Evolutionary conservation across 768 basidiomycete genomes (phyloP), one percentile per base, ranked within the genome.

Genomic region (Astraeus odoratus): DNA sequence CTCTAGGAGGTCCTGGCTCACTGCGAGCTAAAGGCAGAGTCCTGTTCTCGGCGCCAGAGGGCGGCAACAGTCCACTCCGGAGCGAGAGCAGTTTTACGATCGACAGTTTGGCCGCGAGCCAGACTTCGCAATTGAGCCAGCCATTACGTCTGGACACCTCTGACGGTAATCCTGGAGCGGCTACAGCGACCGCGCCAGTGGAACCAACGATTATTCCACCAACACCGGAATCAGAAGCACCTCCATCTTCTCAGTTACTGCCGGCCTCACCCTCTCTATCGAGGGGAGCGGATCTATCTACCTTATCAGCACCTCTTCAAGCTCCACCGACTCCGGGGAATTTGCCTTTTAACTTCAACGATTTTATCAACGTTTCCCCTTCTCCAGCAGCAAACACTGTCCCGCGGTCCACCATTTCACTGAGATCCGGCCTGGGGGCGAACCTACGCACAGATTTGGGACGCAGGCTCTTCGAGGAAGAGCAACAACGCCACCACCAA

Each of bases 361-460:
- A 86, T 46, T 87, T 78, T 58, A 77, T 86, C 57, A 79, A 86
- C 52, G 80, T 80, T 29, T 85, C 83, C 20, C 82, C 82, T 12
- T 80, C 81, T 3, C 79, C 81, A 5, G 67, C 72, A 10, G 61
- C 71, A 13, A 66, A 62, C 12, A 46, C 58, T 2, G 55, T 63
- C 37, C 56, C 56, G 8, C 67, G 55, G 25, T 58, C 61, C 38
- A 50, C 64, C n/a, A 56, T 66, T 20, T 59, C 43, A 53, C 55
- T 57, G 54, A 55, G 54, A 52, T 56, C 61, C 19, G 58, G 59
- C 34, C 59, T 69, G 38, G 72, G 72, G 49, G 76, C 72, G 33
- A 77, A 77, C 47, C 64, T 82, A 36, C 70, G 80, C 36, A 74
- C 78, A 13, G 81, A 84, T 51, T 69, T 83, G 33, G 83, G 82